Evolutionary conservation across 768 basidiomycete genomes (phyloP).

Genomic region (Gymnopilus junonius): DNA sequence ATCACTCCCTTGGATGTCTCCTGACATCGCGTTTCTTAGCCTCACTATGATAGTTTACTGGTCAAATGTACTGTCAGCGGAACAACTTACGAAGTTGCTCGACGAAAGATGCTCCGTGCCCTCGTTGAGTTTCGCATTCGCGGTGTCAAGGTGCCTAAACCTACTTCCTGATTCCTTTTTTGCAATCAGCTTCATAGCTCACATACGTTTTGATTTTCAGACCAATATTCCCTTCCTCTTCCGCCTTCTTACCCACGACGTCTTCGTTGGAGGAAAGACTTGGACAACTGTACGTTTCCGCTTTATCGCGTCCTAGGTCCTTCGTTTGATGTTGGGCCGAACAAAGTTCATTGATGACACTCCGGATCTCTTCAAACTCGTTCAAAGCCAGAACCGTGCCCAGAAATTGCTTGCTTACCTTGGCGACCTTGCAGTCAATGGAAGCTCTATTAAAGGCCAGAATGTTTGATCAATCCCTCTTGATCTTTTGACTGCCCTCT

Average conservation of each 20-base stretch:
- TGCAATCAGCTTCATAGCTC: not conserved
- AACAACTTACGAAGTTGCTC: slow-evolving; percentile 97
- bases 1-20: not conserved
- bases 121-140: slow-evolving; percentile 99
- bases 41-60: slow-evolving; percentile 96
- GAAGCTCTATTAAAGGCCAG: slow-evolving; percentile 97
- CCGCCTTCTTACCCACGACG: slow-evolving; percentile 94
- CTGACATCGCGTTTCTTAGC: slow-evolving; percentile 49
- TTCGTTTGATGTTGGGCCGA: not conserved
- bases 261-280: slow-evolving; percentile 95
- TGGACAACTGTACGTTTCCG: slow-evolving; percentile 77
- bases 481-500: not conserved
- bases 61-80: slow-evolving; percentile 97
- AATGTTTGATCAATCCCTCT: slow-evolving; percentile 38
- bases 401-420: slow-evolving; percentile 97
- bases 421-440: slow-evolving; percentile 97
- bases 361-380: slow-evolving; percentile 98
- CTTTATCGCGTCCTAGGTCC: not conserved
- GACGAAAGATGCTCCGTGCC: slow-evolving; percentile 98
- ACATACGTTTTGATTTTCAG: slow-evolving; percentile 41
- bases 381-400: slow-evolving; percentile 96
- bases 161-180: not conserved
- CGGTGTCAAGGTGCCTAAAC: slow-evolving; percentile 82
- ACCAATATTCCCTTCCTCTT: slow-evolving; percentile 99
- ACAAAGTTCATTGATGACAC: slow-evolving; percentile 97